phyloP scores from a whole-genome alignment of 2,329 filamentous ascomycete species.

The Fusarium haematococcum region DNA sequence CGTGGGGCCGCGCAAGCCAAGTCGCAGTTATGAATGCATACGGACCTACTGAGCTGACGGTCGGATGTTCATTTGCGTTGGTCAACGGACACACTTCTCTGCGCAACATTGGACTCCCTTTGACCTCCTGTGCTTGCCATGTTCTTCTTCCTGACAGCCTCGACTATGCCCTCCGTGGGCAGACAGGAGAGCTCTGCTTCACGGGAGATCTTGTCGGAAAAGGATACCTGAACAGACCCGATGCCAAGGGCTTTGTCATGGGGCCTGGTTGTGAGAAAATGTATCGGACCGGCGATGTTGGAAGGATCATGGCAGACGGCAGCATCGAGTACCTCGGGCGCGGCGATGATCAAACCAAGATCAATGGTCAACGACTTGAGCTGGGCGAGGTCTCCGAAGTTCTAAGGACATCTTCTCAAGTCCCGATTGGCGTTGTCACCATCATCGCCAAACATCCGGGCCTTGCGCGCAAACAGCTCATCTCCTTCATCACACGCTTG shows the following conservation, averaged over 20 bases:
- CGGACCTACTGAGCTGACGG: conserved; percentile 1
- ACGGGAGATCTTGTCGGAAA: conserved; percentile 1
- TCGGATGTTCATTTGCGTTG: not conserved
- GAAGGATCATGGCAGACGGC: not conserved
- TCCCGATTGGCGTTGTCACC: not conserved
- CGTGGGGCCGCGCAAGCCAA: not conserved
- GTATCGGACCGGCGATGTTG: not conserved
- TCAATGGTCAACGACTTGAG: not conserved
- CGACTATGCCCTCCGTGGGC: not conserved
- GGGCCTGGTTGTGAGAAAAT: not conserved
- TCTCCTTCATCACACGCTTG: not conserved
- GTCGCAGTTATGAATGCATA: conserved; percentile 2
- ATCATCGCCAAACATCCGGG: not conserved
- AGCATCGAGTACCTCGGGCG: not conserved
- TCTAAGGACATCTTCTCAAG: not conserved
- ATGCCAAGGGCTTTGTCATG: not conserved
- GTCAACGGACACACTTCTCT: not conserved
- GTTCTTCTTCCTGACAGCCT: not conserved
- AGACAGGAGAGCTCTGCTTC: not conserved
- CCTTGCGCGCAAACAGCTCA: not conserved
- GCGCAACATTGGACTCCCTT: not conserved
- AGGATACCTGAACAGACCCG: not conserved
- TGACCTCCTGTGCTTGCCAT: not conserved
- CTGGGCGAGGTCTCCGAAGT: not conserved
- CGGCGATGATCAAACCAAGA: not conserved